Percentiles rank a stretch among this genome's conserved stretches.
These are phyloP conservation scores for Geotrichum klebahnii DNA, from an alignment of 1,139 yeast species.

Conservation along the genomic window DNA sequence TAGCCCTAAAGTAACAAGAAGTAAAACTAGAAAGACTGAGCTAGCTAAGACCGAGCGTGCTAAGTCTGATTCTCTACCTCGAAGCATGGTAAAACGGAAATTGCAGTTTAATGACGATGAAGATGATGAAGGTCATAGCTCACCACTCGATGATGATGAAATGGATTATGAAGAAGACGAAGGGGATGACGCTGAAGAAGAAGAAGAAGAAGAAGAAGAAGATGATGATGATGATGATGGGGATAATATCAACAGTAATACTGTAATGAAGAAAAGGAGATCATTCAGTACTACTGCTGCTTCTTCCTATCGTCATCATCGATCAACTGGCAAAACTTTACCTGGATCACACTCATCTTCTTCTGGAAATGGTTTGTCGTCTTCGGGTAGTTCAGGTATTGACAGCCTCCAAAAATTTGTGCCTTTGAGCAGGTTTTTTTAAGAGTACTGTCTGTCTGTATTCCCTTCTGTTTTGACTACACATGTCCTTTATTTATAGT, in stretches of 20 bases:
- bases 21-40: not conserved
- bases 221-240: slow-evolving; percentile 15
- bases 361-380: slow-evolving; percentile 7
- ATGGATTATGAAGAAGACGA: not conserved
- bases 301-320: not conserved
- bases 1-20: not conserved
- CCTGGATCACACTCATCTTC: slow-evolving; percentile 18
- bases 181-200: not conserved
- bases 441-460: not conserved
- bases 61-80: not conserved
- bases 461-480: not conserved
- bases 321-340: slow-evolving; percentile 15
- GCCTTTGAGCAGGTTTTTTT: slow-evolving; percentile 28
- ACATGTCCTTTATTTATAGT: not conserved
- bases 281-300: not conserved
- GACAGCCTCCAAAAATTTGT: slow-evolving; percentile 28
- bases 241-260: slow-evolving; percentile 11
- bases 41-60: not conserved
- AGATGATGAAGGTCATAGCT: not conserved
- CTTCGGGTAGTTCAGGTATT: slow-evolving; percentile 10
- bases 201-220: slow-evolving; percentile 12
- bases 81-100: not conserved
- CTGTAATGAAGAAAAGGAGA: not conserved
- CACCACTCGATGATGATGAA: slow-evolving; percentile 8
- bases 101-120: not conserved